Evolutionary conservation across 371 early-diverging fungal genomes (phyloP).

Genomic region (Zancudomyces culisetae): DNA sequence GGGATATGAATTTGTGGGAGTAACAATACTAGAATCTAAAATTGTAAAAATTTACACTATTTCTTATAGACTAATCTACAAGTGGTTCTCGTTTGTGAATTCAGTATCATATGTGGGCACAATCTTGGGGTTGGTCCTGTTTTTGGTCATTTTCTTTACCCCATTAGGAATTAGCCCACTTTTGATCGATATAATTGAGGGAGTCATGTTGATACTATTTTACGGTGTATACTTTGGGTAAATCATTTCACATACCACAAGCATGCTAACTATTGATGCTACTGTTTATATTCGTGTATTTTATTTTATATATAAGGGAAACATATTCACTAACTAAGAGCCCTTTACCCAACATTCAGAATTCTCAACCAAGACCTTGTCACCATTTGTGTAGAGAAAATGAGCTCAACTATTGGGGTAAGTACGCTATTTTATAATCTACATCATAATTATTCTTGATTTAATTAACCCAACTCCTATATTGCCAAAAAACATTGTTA

Average conservation of each 20-base stretch:
- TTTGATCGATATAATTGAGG: slow-evolving; percentile 10
- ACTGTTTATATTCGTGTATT: too few relatives aligned
- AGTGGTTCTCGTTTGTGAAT: slow-evolving; percentile 35
- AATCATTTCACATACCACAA: neutral
- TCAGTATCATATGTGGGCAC: slow-evolving; percentile 26
- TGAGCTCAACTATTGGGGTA: slow-evolving; percentile 18
- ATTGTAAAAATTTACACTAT: too few relatives aligned
- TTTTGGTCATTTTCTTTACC: slow-evolving; percentile 30
- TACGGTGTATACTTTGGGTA: slow-evolving; percentile 42
- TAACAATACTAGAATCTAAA: too few relatives aligned
- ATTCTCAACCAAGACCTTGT: slow-evolving; percentile 24
- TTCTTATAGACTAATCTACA: slow-evolving; percentile 24
- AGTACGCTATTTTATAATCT: neutral
- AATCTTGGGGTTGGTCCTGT: slow-evolving; percentile 23
- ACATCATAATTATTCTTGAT: neutral
- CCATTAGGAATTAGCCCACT: slow-evolving; percentile 18
- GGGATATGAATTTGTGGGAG: too few relatives aligned
- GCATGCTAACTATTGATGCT: too few relatives aligned
- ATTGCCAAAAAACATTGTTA: neutral
- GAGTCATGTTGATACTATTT: slow-evolving; percentile 28
- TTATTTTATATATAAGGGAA: neutral
- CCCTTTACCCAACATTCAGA: neutral
- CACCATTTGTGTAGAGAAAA: slow-evolving; percentile 17
- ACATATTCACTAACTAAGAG: neutral
- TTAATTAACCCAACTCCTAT: neutral